Percentiles rank a stretch among this genome's conserved stretches.
These are phyloP conservation scores for Leucaena leucocephala DNA, from an alignment of 306 rosid species.

Conservation along the genomic window DNA sequence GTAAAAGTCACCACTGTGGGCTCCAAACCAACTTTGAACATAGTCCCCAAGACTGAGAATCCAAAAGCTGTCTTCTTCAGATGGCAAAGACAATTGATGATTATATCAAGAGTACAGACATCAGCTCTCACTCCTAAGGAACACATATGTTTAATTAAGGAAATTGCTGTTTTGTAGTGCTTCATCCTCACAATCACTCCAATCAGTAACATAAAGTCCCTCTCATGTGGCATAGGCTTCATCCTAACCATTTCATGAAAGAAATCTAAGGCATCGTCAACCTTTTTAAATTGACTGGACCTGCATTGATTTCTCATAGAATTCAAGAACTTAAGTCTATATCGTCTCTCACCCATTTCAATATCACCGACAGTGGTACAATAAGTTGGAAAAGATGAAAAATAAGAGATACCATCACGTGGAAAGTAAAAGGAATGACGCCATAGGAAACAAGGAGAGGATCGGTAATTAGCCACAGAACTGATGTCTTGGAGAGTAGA, in stretches of 20 bases:
- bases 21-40: constrained; percentile 19
- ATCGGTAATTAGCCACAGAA: not conserved
- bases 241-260: constrained; percentile 3
- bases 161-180: not conserved
- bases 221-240: not conserved
- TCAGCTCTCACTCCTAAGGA: not conserved
- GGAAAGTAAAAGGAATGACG: not conserved
- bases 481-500: constrained; percentile 4
- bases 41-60: constrained; percentile 15
- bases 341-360: not conserved
- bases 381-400: constrained; percentile 5
- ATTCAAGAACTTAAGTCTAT: not conserved
- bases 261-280: not conserved
- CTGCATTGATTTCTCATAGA: constrained; percentile 10
- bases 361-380: not conserved
- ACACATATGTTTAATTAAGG: constrained; percentile 1
- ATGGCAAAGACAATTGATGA: constrained; percentile 28
- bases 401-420: not conserved
- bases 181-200: constrained; percentile 27
- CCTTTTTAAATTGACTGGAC: constrained; percentile 7
- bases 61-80: not conserved
- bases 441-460: not conserved
- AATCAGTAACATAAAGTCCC: not conserved
- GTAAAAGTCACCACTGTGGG: constrained; percentile 22
- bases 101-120: not conserved